Evolutionary conservation across 1,139 yeast species (phyloP).

Genomic region (Kodamaea plutei): DNA sequence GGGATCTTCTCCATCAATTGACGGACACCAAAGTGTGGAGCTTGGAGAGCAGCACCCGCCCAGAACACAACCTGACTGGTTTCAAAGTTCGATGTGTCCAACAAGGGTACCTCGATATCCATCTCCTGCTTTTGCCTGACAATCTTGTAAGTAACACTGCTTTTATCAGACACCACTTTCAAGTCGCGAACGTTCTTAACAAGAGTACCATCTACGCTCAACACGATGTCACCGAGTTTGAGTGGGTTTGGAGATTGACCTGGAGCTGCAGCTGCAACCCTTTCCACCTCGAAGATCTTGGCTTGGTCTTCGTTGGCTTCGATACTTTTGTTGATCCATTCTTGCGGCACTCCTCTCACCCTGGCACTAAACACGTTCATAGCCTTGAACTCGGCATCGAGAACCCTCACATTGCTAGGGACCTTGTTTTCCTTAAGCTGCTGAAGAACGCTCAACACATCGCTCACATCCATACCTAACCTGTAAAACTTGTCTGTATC

Average conservation of each 20-base stretch:
- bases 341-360: slow-evolving; percentile 78
- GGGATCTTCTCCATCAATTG: slow-evolving; percentile 77
- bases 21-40: slow-evolving; percentile 48
- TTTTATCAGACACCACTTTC: slow-evolving; percentile 47
- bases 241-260: slow-evolving; percentile 28
- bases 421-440: slow-evolving; percentile 47
- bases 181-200: slow-evolving; percentile 68
- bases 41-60: slow-evolving; percentile 70
- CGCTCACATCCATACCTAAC: slow-evolving; percentile 77
- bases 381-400: slow-evolving; percentile 76
- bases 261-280: slow-evolving; percentile 54
- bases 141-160: slow-evolving; percentile 52
- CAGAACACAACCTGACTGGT: slow-evolving; percentile 70
- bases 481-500: slow-evolving; percentile 60
- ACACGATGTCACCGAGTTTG: slow-evolving; percentile 64
- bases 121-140: slow-evolving; percentile 52
- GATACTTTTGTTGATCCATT: slow-evolving; percentile 73
- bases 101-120: slow-evolving; percentile 60
- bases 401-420: slow-evolving; percentile 57
- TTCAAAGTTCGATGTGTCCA: slow-evolving; percentile 50
- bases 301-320: slow-evolving; percentile 55
- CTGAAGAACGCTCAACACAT: slow-evolving; percentile 54
- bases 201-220: slow-evolving; percentile 62
- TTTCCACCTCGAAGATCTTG: slow-evolving; percentile 67
- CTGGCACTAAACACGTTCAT: slow-evolving; percentile 74